Percentiles rank a stretch among this genome's conserved stretches.
phyloP scores from a whole-genome alignment of 2,329 filamentous ascomycete species.

The Aspergillus sp. region DNA sequence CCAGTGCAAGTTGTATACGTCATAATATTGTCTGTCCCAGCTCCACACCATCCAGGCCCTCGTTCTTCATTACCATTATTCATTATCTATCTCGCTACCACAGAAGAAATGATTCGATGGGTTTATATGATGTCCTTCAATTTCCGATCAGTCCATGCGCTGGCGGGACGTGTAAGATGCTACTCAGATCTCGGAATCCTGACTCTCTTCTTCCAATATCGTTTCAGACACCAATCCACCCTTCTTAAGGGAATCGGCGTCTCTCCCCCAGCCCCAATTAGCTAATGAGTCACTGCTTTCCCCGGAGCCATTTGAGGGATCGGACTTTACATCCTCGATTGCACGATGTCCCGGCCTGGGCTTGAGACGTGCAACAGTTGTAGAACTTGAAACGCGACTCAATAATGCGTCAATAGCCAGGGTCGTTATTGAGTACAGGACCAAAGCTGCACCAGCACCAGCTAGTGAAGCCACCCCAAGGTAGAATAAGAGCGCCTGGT shows the following conservation, averaged over 20 bases:
- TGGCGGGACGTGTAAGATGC: not conserved
- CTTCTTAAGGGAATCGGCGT: not conserved
- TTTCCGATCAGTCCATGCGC: not conserved
- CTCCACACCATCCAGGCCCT: not conserved
- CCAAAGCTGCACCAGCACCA: slow-evolving; percentile 63
- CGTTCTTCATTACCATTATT: not conserved
- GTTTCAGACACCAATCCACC: slow-evolving; percentile 23
- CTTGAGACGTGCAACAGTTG: slow-evolving; percentile 9
- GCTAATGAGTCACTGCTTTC: not conserved
- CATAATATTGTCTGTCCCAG: not conserved
- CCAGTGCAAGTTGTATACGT: not conserved
- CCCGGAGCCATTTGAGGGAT: not conserved
- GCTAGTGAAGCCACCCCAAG: slow-evolving; percentile 67
- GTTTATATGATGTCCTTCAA: not conserved
- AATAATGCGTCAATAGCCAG: slow-evolving; percentile 52
- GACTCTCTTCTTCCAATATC: slow-evolving; percentile 33
- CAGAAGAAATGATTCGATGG: not conserved
- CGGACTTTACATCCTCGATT: not conserved
- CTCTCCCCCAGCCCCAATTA: slow-evolving; percentile 2
- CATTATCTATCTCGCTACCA: not conserved
- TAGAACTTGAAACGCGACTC: slow-evolving; percentile 45
- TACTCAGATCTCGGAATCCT: slow-evolving; percentile 13
- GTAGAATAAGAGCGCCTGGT: slow-evolving; percentile 51
- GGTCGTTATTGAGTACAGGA: slow-evolving; percentile 59
- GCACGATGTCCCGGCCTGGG: not conserved